Conservation (phyloP, 805 yeast species). For the Priceomyces haplophilus region DNA sequence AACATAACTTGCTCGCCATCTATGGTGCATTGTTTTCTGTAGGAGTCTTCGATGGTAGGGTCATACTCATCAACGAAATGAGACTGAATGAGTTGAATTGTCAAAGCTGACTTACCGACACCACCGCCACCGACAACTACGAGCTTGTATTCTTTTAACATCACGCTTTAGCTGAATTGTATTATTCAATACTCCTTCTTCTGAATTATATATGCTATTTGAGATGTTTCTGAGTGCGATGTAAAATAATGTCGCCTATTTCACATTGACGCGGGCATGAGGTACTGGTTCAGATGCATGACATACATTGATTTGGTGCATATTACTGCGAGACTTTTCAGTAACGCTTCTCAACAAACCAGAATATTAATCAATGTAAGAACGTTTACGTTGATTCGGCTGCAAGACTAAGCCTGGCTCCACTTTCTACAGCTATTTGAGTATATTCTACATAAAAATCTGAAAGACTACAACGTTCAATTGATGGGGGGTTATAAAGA, state of each 20-base stretch:
- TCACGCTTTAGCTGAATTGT: conserved; percentile 7
- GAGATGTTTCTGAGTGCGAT: neutral
- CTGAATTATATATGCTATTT: neutral
- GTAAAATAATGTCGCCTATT: neutral
- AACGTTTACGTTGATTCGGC: too few species aligned
- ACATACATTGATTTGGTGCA: too few species aligned
- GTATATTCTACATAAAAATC: too few species aligned
- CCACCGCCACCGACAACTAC: conserved; percentile 99
- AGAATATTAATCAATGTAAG: too few species aligned
- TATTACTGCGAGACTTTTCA: too few species aligned
- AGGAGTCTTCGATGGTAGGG: conserved; percentile 94
- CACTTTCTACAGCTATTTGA: too few species aligned
- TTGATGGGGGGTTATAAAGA: too few species aligned
- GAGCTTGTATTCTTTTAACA: conserved; percentile 76
- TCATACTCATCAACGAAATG: conserved; percentile 97
- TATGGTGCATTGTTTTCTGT: conserved; percentile 81
- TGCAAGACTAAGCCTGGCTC: too few species aligned
- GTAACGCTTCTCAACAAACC: too few species aligned
- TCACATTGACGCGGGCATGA: too few species aligned
- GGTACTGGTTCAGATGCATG: too few species aligned
- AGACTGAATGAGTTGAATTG: conserved; percentile 90
- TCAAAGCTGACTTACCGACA: conserved; percentile 95
- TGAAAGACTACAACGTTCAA: too few species aligned
- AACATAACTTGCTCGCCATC: conserved; percentile 71
- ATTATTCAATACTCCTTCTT: neutral